A percentile compares a stretch with the other conserved stretches of the same genome.
phyloP scores from a whole-genome alignment of 2,329 filamentous ascomycete genomes.

The Colletotrichum neosansevieriae region DNA sequence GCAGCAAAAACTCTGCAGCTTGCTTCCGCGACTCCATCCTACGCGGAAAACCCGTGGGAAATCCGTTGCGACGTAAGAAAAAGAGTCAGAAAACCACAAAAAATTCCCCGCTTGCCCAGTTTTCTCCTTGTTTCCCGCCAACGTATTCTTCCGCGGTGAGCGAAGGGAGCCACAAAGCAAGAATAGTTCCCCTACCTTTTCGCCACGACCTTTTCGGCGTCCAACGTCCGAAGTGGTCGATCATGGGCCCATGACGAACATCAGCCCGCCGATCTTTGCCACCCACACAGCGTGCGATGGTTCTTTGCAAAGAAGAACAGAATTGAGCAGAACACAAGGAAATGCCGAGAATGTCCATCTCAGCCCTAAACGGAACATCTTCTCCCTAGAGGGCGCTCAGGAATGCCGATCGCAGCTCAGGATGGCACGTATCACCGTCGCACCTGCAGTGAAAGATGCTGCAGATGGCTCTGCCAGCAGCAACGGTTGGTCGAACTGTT shows the following conservation, averaged over 20 bases:
- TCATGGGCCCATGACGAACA: background rate
- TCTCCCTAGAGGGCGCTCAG: background rate
- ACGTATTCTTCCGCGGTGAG: background rate
- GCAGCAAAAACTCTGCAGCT: background rate
- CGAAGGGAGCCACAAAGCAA: background rate
- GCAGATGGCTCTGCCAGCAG: slow-evolving; percentile 12
- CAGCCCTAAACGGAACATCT: background rate
- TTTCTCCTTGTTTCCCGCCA: background rate
- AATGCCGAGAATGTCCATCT: background rate
- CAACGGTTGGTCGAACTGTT: background rate
- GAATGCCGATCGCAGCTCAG: slow-evolving; percentile 4
- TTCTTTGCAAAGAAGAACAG: background rate
- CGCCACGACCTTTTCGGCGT: background rate
- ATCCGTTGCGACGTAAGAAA: background rate
- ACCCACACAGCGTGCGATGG: background rate
- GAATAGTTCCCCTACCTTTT: slow-evolving; percentile 8
- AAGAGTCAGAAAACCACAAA: background rate
- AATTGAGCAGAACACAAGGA: background rate
- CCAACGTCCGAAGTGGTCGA: background rate
- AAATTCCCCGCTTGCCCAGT: slow-evolving; percentile 4
- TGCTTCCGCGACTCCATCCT: no score
- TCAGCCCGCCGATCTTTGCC: slow-evolving; percentile 16
- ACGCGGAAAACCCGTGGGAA: background rate
- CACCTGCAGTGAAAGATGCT: background rate
- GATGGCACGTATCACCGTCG: slow-evolving; percentile 11